phyloP scores from a whole-genome alignment of 2,329 filamentous ascomycete genomes.

The Xylariaceae sp. region DNA sequence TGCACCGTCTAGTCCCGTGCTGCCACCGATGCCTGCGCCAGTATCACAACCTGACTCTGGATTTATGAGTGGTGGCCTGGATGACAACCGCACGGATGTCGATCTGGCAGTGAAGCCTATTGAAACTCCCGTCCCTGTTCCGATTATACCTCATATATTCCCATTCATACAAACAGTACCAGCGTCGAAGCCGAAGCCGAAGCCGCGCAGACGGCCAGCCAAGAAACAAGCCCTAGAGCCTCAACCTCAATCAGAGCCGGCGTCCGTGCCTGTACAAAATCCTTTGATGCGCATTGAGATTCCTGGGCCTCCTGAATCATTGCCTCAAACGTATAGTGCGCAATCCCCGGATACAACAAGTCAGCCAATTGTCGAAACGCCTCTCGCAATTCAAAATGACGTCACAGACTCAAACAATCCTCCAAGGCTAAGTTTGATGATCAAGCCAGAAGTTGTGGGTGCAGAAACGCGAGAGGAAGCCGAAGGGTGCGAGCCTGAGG shows the following conservation, averaged over 20 bases:
- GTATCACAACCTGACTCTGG: conserved; percentile 69
- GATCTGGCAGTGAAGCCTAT: conserved; percentile 50
- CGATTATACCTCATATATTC: neutral
- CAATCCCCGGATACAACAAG: conserved; percentile 23
- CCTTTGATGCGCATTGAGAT: conserved; percentile 39
- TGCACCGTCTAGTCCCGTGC: conserved; percentile 73
- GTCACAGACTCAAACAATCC: neutral
- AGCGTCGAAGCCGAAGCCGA: conserved; percentile 28
- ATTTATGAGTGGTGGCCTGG: conserved; percentile 75
- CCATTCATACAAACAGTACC: neutral
- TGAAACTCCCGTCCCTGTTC: conserved; percentile 30
- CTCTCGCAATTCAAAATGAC: conserved; percentile 11
- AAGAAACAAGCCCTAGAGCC: conserved; percentile 27
- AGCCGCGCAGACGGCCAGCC: conserved; percentile 28
- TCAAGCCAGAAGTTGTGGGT: conserved; percentile 1
- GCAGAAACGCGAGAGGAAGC: too few relatives aligned
- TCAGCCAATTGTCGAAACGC: conserved; percentile 11
- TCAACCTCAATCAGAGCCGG: conserved; percentile 7
- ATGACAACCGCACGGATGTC: conserved; percentile 58
- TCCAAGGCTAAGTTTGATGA: neutral
- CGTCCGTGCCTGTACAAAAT: conserved; percentile 6
- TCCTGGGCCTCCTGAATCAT: conserved; percentile 40
- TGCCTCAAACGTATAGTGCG: conserved; percentile 40
- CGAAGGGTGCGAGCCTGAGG: too few relatives aligned
- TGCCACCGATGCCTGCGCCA: conserved; percentile 59